These are phyloP conservation scores for Ceratocystis lukuohia DNA, from an alignment of 2,329 filamentous ascomycete genomes.

Conservation along the genomic window DNA sequence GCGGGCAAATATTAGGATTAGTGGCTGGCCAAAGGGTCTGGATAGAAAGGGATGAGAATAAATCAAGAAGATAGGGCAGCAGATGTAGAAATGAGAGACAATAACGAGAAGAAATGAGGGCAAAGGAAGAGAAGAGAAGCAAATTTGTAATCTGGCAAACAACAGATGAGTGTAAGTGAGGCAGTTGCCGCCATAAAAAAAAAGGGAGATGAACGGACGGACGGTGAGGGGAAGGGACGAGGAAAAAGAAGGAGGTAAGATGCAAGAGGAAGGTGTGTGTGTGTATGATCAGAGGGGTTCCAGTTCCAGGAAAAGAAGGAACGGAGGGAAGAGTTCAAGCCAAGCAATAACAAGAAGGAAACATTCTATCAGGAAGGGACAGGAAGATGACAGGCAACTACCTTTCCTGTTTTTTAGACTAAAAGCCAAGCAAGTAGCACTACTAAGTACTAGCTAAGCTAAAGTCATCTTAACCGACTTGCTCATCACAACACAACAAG, in stretches of 20 bases:
- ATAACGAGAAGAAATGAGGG: background rate
- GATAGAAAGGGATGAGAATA: background rate
- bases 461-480: constrained; percentile 5
- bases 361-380: background rate
- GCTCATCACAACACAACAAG: constrained; percentile 3
- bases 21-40: constrained; percentile 13
- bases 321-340: background rate
- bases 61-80: background rate
- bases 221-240: background rate
- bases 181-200: background rate
- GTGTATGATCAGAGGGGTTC: background rate
- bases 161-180: background rate
- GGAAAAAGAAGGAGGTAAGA: background rate
- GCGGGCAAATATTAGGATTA: constrained; percentile 5
- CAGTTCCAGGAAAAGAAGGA: background rate
- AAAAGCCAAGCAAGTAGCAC: background rate
- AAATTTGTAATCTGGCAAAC: background rate
- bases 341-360: background rate
- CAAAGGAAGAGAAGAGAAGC: background rate
- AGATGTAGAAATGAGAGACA: background rate
- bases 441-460: constrained; percentile 1
- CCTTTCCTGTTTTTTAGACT: background rate
- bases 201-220: background rate
- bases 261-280: background rate
- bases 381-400: constrained; percentile 5